Percentiles rank a stretch among this genome's conserved stretches.
These are phyloP conservation scores for Ilyonectria destructans DNA, from an alignment of 2,329 filamentous ascomycete species.

Conservation along the genomic window DNA sequence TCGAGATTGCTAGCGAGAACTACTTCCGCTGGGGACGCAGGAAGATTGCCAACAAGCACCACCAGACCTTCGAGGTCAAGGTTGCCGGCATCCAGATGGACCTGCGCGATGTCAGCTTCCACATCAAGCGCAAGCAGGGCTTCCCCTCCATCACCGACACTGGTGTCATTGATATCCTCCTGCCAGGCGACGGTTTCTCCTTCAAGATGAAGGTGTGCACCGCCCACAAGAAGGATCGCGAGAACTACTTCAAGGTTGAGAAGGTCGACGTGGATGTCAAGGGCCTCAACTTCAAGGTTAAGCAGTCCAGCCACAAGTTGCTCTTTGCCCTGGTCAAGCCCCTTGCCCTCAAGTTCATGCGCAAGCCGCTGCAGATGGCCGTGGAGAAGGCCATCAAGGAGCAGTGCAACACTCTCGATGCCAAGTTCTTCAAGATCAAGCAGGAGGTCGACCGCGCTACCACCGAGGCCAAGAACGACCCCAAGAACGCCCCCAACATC, in stretches of 20 bases:
- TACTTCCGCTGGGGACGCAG: constrained; percentile 97
- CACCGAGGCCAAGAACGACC: constrained; percentile 71
- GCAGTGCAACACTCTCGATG: constrained; percentile 83
- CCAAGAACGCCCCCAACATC: constrained; percentile 83
- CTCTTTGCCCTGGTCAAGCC: constrained; percentile 92
- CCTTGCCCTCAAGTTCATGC: constrained; percentile 85
- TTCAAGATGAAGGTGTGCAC: constrained; percentile 94
- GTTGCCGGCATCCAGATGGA: constrained; percentile 95
- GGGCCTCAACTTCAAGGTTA: constrained; percentile 88
- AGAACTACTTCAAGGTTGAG: constrained; percentile 95
- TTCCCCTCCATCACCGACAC: constrained; percentile 91
- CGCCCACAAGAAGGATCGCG: constrained; percentile 80
- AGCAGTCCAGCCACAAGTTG: constrained; percentile 95
- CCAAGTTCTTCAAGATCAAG: constrained; percentile 83
- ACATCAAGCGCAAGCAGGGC: constrained; percentile 94
- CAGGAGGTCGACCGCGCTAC: constrained; percentile 84
- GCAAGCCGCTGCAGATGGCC: constrained; percentile 88
- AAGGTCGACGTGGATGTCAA: constrained; percentile 88
- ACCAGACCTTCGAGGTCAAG: constrained; percentile 87
- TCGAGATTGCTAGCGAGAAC: constrained; percentile 93
- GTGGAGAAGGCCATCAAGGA: constrained; percentile 92
- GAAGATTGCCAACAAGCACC: constrained; percentile 84
- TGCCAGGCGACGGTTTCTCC: constrained; percentile 89
- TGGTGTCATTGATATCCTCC: constrained; percentile 89
- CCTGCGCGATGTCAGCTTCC: constrained; percentile 90